Conservation (phyloP, 768 basidiomycete species). For the Scleroderma bovista region DNA sequence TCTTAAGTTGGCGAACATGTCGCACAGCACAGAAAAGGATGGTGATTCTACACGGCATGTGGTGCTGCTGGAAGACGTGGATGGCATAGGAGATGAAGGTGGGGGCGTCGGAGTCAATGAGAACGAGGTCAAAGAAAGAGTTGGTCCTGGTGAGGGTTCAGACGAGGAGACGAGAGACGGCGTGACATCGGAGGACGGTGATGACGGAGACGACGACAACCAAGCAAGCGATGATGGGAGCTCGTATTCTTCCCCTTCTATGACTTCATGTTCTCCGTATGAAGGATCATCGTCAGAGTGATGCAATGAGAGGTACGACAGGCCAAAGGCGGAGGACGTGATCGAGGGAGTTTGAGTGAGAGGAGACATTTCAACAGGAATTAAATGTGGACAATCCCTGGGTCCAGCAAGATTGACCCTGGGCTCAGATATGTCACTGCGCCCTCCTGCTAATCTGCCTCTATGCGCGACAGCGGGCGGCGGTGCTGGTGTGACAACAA, state of each 20-base stretch:
- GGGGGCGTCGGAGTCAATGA: slow-evolving; percentile 22
- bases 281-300: slow-evolving; percentile 64
- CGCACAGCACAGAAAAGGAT: slow-evolving; percentile 41
- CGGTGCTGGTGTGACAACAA: slow-evolving; percentile 4
- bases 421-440: slow-evolving; percentile 33
- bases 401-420: slow-evolving; percentile 21
- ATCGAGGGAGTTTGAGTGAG: slow-evolving; percentile 36
- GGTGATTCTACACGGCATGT: slow-evolving; percentile 30
- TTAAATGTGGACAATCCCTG: slow-evolving; percentile 17
- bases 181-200: slow-evolving; percentile 22
- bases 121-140: slow-evolving; percentile 35
- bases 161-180: slow-evolving; percentile 31
- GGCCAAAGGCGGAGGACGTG: slow-evolving; percentile 28
- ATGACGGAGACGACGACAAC: slow-evolving; percentile 31
- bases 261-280: slow-evolving; percentile 30
- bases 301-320: slow-evolving; percentile 52
- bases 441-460: slow-evolving; percentile 36
- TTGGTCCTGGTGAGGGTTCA: slow-evolving; percentile 30
- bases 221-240: slow-evolving; percentile 34
- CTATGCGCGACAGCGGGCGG: slow-evolving; percentile 14
- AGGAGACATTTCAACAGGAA: slow-evolving; percentile 39
- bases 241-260: slow-evolving; percentile 5
- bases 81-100: slow-evolving; percentile 31
- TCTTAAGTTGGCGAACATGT: slow-evolving; percentile 52
- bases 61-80: slow-evolving; percentile 33